Conservation (phyloP, 2,329 filamentous ascomycete genomes). For the Metarhizium rileyi region DNA sequence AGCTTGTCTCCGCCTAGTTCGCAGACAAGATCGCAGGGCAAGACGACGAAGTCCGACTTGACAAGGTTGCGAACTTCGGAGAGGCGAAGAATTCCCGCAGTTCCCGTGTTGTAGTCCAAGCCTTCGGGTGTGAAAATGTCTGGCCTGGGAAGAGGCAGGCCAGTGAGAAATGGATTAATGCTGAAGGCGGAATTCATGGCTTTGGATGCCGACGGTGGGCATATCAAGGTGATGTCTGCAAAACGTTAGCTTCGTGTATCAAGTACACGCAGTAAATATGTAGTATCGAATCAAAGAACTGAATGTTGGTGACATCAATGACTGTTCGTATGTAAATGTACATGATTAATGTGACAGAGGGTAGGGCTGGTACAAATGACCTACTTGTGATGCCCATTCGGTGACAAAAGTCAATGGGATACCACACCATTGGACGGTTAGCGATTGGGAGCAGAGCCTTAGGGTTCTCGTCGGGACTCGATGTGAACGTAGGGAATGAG, state of each 20-base stretch:
- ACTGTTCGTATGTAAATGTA: not conserved
- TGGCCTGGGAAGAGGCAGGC: constrained; percentile 61
- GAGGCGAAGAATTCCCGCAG: constrained; percentile 76
- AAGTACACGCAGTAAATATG: constrained; percentile 8
- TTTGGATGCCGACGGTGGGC: constrained; percentile 53
- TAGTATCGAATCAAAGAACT: not conserved
- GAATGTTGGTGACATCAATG: not conserved
- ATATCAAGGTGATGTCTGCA: constrained; percentile 52
- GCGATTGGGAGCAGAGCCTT: constrained; percentile 77
- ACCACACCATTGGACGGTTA: constrained; percentile 85
- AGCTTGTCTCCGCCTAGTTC: constrained; percentile 76
- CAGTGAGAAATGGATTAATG: constrained; percentile 69
- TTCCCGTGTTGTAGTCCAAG: constrained; percentile 76
- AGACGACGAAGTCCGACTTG: constrained; percentile 75
- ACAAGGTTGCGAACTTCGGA: constrained; percentile 73
- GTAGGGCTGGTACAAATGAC: constrained; percentile 15
- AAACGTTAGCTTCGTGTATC: constrained; percentile 8
- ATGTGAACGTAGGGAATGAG: constrained; percentile 74
- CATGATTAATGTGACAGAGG: not conserved
- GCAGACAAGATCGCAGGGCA: constrained; percentile 90
- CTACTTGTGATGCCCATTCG: constrained; percentile 67
- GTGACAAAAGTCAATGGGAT: constrained; percentile 77
- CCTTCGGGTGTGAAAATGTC: constrained; percentile 67
- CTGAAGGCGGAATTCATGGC: constrained; percentile 62
- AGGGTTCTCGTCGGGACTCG: constrained; percentile 68